Evolutionary conservation across 2,329 filamentous ascomycete genomes (phyloP), one percentile per base, ranked within the genome.

Genomic region (Herpotrichia juniperi): DNA sequence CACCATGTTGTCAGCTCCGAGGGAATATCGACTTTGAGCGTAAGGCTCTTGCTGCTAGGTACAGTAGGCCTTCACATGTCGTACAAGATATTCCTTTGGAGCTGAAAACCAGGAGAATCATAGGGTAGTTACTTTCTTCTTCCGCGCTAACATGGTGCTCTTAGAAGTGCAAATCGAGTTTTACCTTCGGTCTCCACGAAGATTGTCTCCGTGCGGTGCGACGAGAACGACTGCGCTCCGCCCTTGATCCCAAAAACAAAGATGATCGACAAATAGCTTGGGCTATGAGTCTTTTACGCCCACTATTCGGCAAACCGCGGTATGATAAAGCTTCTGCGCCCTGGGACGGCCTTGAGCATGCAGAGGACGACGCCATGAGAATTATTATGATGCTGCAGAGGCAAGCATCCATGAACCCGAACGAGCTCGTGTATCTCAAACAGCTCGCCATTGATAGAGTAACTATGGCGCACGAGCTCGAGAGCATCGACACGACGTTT

Each of bases 191-290:
- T 26, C 57, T 58, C 37, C 16, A 46, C 11, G 67, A 68, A 56
- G 68, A 72, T 46, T 68, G 66, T 46, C 48, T 72, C 2, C 62
- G 68, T 17, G 43, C 54, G 2, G 35, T 66, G 1, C 64, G 69
- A n/a, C 66, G 69, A n/a, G 49, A 58, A 12, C 58, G 60, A 1
- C 43, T 69, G 6, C 55, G 56, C 8, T 34, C 56, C 4, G 34
- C 51, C 0, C 62, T 70, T 1, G 45, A 67, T n/a, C 46, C 42
- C 0, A 19, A 54, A 3, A 25, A 55, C 3, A 53, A 49, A 7
- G 35, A 46, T 2, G 59, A 67, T 30, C 53, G 57, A 3, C 54
- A 51, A 22, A 54, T 62, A 9, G 59, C 48, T 16, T 69, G 69
- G 68, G 57, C 60, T 3, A 34, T 70, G 8, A 57, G 53, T 1